phyloP scores from a whole-genome alignment of 2,329 filamentous ascomycete genomes.

The Cladophialophora psammophila region DNA sequence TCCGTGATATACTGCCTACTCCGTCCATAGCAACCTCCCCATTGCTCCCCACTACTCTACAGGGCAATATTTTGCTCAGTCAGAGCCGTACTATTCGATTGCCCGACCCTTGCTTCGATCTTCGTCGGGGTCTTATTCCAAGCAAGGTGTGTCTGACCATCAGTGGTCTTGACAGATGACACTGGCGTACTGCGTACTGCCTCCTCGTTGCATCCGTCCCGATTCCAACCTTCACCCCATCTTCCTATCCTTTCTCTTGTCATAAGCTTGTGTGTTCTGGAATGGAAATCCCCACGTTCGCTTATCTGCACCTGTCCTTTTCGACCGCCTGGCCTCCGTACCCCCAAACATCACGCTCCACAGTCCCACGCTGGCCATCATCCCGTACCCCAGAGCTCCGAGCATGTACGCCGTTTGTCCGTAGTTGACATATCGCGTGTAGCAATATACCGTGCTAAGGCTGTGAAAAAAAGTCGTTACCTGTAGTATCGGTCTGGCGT shows the following conservation, averaged over 20 bases:
- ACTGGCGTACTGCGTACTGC: not conserved
- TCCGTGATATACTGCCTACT: not conserved
- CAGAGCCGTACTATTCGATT: not conserved
- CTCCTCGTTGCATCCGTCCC: not conserved
- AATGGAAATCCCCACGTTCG: constrained; percentile 72
- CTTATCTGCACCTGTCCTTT: constrained; percentile 72
- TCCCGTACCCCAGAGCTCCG: constrained; percentile 64
- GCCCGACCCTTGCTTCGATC: not conserved
- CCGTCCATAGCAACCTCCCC: not conserved
- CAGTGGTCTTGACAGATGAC: not conserved
- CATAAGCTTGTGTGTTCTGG: constrained; percentile 63
- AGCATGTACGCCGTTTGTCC: constrained; percentile 66
- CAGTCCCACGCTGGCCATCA: constrained; percentile 67
- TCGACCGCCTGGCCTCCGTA: constrained; percentile 64
- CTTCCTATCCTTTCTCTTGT: constrained; percentile 56
- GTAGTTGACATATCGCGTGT: constrained; percentile 67
- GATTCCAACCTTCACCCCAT: constrained; percentile 35
- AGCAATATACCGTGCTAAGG: constrained; percentile 69
- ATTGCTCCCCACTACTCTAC: not conserved
- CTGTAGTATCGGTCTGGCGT: constrained; percentile 70
- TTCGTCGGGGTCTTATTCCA: not conserved
- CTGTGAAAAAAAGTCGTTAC: constrained; percentile 73
- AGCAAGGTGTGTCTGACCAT: not conserved
- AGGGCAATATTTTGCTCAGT: not conserved
- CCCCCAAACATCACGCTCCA: constrained; percentile 70